phyloP scores from a whole-genome alignment of 1,284 basidiomycete species.

The Boletus sp. region DNA sequence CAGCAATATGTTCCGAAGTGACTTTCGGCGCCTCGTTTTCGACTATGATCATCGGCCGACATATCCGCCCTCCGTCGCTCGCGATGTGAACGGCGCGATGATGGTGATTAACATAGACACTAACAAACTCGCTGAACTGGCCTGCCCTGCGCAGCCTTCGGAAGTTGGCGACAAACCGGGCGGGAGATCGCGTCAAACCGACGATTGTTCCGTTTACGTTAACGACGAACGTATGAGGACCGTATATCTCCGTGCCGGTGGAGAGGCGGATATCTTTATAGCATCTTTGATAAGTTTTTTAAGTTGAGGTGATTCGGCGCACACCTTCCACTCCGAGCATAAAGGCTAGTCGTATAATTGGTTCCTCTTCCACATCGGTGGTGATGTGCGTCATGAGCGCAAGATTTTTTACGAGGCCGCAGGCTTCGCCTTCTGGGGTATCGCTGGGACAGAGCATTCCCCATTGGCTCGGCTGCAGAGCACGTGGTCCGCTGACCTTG shows the following conservation, averaged over 20 bases:
- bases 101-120: slow-evolving; percentile 95
- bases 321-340: slow-evolving; percentile 93
- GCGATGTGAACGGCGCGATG: slow-evolving; percentile 96
- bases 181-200: slow-evolving; percentile 85
- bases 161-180: slow-evolving; percentile 87
- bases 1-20: slow-evolving; percentile 76
- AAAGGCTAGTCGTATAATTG: slow-evolving; percentile 86
- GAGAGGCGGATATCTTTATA: slow-evolving; percentile 82
- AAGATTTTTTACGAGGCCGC: slow-evolving; percentile 97
- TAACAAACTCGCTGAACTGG: slow-evolving; percentile 93
- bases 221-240: slow-evolving; percentile 87
- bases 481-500: slow-evolving; percentile 97
- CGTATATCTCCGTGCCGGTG: slow-evolving; percentile 96
- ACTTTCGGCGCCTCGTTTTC: slow-evolving; percentile 81
- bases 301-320: slow-evolving; percentile 21
- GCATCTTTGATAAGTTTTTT: slow-evolving; percentile 14
- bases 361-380: slow-evolving; percentile 96
- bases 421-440: slow-evolving; percentile 99
- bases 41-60: slow-evolving; percentile 97
- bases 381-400: slow-evolving; percentile 99
- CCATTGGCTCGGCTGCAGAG: slow-evolving; percentile 98
- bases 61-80: slow-evolving; percentile 96
- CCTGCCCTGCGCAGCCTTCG: slow-evolving; percentile 90
- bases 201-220: slow-evolving; percentile 97
- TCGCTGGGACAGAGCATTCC: slow-evolving; percentile 98